Base-by-base conservation (phyloP, 2,329 filamentous ascomycete genomes). In the Aspergillus felis region DNA sequence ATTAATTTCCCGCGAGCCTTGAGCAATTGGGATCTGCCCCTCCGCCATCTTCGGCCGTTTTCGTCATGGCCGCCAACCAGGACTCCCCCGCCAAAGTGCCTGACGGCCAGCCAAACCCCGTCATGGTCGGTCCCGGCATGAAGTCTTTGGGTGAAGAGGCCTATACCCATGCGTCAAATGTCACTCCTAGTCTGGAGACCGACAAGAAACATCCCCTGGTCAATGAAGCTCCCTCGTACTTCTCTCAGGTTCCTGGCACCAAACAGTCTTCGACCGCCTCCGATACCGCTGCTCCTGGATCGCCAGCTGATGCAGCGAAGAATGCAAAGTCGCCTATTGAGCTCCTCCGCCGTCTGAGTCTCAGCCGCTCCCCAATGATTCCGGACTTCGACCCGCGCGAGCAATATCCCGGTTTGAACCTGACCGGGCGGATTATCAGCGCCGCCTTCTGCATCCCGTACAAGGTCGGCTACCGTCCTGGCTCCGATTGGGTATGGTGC, bases 371-470 rank as follows among this genome's bases (percentile, higher is more conserved):
- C 51, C 75, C 78, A 35, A 65, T 69, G 8, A 74, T 79, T 48
- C 68, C 77, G n/a, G 77, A 81, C 56, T 64, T 79, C 22, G 82
- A 86, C 62, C 83, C 84, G 27, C 77, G 79, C 51, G 74, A 78
- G 50, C 79, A 82, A 35, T 80, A 87, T 66, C 82, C 84, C 6
- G 79, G 77, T 14, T 74, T 88, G 28, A 79, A 81, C 47, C 76
- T 88, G 51, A 86, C 81, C 57, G 85, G 85, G 20, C 79, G 82
- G 57, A 76, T 88, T 61, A 87, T 88, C 68, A 87, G 84, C 63
- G 85, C 83, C 24, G 81, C 83, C 12, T 86, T 86, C 62, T 84
- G 82, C 62, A 81, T 88, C 25, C 86, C 86, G 1, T 86, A 86
- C 73, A 83, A 81, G 62, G 71, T 87, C 44, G 76, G 76, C 25